Evolutionary conservation across 352 stramenopile species (phyloP).

Genomic region (Phytophthora pini): DNA sequence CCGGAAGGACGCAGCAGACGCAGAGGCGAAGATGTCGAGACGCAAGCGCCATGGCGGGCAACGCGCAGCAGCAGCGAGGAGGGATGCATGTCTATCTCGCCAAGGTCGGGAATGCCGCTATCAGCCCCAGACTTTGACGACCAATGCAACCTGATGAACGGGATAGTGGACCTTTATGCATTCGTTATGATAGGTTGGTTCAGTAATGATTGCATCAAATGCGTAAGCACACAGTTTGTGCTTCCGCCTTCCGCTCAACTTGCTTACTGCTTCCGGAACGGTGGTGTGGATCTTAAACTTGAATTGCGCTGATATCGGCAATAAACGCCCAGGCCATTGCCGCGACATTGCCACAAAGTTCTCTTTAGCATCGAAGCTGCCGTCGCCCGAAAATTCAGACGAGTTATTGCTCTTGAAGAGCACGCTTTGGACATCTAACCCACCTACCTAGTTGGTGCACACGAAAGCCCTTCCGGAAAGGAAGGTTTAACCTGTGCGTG

Average conservation of each 20-base stretch:
- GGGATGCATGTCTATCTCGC: slow-evolving; percentile 43
- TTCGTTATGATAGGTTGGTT: slow-evolving; percentile 3
- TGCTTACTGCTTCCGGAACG: no score
- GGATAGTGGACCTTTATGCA: slow-evolving; percentile 8
- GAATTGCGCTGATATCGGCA: neutral
- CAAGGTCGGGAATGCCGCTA: slow-evolving; percentile 21
- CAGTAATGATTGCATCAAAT: slow-evolving; percentile 8
- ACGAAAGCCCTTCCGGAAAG: no score
- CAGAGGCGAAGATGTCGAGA: slow-evolving; percentile 20
- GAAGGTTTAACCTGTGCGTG: no score
- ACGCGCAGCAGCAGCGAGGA: slow-evolving; percentile 26
- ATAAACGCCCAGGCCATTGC: neutral
- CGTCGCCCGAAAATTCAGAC: no score
- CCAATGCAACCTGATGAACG: neutral
- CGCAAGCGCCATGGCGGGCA: slow-evolving; percentile 22
- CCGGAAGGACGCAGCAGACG: slow-evolving; percentile 14
- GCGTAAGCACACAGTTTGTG: slow-evolving; percentile 16
- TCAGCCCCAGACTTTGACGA: slow-evolving; percentile 27
- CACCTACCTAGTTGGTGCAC: no score
- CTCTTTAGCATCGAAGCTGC: no score
- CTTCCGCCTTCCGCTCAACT: neutral
- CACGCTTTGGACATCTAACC: no score
- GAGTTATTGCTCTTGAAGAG: no score
- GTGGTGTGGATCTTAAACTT: no score
- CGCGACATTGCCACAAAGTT: no score